Evolutionary conservation across 179 eudicot genomes (phyloP).

Genomic region (Actinidia arguta): DNA sequence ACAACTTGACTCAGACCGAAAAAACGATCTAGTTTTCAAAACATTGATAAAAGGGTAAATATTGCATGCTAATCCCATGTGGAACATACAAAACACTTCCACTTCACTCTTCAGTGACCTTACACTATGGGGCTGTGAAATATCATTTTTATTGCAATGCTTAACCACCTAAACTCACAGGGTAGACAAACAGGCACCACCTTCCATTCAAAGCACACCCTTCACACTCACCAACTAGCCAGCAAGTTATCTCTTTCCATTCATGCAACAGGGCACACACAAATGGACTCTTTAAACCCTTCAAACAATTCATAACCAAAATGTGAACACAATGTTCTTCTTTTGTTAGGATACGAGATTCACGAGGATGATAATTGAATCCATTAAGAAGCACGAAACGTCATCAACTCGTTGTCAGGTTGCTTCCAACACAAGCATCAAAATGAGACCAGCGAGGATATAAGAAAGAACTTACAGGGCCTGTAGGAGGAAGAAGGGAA

Average conservation of each 20-base stretch:
- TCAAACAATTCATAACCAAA: too few relatives aligned
- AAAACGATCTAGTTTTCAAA: too few relatives aligned
- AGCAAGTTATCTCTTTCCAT: constrained; percentile 4
- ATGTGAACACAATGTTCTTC: not conserved
- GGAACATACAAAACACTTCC: too few relatives aligned
- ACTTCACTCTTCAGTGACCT: too few relatives aligned
- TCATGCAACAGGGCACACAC: constrained; percentile 18
- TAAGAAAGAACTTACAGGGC: not conserved
- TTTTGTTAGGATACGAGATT: not conserved
- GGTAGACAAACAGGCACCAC: not conserved
- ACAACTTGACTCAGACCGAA: too few relatives aligned
- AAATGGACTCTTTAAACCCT: not conserved
- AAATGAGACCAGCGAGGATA: constrained; percentile 5
- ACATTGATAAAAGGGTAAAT: too few relatives aligned
- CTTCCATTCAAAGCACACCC: constrained; percentile 21
- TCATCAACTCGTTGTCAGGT: not conserved
- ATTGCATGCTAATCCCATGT: too few relatives aligned
- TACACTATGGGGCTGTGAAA: too few relatives aligned
- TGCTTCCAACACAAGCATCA: not conserved
- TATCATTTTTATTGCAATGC: too few relatives aligned
- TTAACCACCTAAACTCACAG: too few relatives aligned
- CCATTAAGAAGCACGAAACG: not conserved
- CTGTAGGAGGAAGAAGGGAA: constrained; percentile 5
- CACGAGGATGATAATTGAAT: not conserved
- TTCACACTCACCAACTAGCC: constrained; percentile 14